Conservation (phyloP, 2,329 filamentous ascomycete species). For the Septoria linicola region DNA sequence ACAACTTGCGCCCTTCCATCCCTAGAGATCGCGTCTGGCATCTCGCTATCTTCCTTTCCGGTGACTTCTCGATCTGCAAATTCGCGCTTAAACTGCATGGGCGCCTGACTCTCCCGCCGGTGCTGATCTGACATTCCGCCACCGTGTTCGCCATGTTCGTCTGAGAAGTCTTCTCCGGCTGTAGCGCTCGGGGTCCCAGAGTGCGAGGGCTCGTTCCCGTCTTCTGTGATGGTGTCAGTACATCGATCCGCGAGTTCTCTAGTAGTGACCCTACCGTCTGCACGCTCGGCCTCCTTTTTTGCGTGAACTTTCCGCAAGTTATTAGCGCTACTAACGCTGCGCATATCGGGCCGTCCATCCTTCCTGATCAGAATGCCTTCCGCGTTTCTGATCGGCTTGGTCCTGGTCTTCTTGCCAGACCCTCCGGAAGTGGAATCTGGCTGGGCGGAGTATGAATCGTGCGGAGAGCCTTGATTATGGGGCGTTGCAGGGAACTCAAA, state of each 20-base stretch:
- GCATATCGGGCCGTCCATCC: conserved; percentile 53
- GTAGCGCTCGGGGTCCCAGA: conserved; percentile 26
- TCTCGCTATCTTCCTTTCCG: conserved; percentile 1
- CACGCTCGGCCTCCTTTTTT: conserved; percentile 46
- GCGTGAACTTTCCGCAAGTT: conserved; percentile 54
- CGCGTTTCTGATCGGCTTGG: conserved; percentile 51
- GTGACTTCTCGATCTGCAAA: background rate
- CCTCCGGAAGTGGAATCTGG: conserved; percentile 20
- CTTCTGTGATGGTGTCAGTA: conserved; percentile 19
- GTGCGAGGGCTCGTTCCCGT: conserved; percentile 21
- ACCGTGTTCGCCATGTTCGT: conserved; percentile 13
- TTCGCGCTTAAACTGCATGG: conserved; percentile 3
- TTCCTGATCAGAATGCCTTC: conserved; percentile 53
- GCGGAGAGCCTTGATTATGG: conserved; percentile 16
- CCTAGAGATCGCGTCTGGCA: conserved; percentile 22
- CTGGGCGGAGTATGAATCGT: conserved; percentile 19
- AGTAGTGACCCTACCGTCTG: conserved; percentile 15
- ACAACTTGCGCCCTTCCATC: conserved; percentile 14
- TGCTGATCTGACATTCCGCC: conserved; percentile 30
- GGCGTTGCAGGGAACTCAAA: conserved; percentile 31
- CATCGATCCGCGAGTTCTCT: background rate
- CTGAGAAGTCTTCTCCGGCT: conserved; percentile 25
- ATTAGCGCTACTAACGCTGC: conserved; percentile 53
- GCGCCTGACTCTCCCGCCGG: conserved; percentile 20
- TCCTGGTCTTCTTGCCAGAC: conserved; percentile 48